Evolutionary conservation across 495 filamentous ascomycete species (phyloP), one percentile per base, ranked within the genome.

Genomic region (Tuber umbilicatum): DNA sequence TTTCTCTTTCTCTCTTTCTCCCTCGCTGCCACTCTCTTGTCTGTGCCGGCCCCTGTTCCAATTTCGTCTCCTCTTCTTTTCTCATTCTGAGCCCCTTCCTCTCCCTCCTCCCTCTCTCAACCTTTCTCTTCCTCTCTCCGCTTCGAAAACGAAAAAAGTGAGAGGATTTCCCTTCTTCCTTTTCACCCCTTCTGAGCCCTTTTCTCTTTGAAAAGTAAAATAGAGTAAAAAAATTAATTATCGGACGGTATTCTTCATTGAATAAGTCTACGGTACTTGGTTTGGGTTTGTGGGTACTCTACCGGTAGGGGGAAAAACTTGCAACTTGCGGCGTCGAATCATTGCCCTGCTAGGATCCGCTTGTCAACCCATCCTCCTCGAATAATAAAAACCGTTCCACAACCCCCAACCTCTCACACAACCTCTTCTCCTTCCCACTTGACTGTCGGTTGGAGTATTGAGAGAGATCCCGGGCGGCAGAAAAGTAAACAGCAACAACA

Each of bases 311-410:
- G 73, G 72, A 64, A 35, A 64, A 64, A 16, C 55, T 64, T 72
- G 74, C 77, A 78, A 67, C 75, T 78, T 55, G 75, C 67, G 71
- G 43, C 60, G 68, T 76, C 77, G 75, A 78, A 78, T 79, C 73
- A 68, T 76, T 79, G 75, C 72, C 75, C 76, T 71, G 77, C 76
- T 38, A 67, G 55, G 55, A 64, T 64, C 55, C 27, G 55, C 55
- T 64, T 64, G 55, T 64, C 55, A 35, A 35, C 55, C 50, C 27
- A 35, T 64, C 45, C 9, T 23, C 55, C 55, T 64, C 55, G 55
- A 64, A 64, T 64, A 64, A 64, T 64, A 64, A 64, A 64, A 64
- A 64, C 55, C 55, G 55, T 64, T 64, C 55, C 55, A 64, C 55
- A 64, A 35, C 55, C 55, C 55, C 55, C 55, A 64, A 35, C 55